Conservation (phyloP, 805 yeast genomes). For the Maudiozyma turicensis region DNA sequence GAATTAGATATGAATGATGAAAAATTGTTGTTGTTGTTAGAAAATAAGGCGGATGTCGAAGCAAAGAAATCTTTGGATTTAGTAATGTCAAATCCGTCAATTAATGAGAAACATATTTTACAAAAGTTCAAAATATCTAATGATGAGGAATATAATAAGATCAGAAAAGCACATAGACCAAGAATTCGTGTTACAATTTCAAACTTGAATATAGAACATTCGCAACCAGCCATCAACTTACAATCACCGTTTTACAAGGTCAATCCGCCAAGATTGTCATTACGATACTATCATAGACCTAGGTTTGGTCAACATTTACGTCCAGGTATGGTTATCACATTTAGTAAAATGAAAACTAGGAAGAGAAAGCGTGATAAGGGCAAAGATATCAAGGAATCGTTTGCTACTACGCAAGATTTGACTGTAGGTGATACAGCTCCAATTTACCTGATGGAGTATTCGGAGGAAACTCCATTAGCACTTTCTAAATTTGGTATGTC, state of each 20-base stretch:
- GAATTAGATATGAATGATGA: conserved; percentile 82
- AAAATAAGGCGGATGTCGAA: conserved; percentile 4
- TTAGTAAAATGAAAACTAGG: conserved; percentile 64
- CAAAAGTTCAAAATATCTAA: conserved; percentile 76
- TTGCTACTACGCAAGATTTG: conserved; percentile 61
- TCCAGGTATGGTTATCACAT: conserved; percentile 68
- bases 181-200: conserved; percentile 91
- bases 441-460: conserved; percentile 72
- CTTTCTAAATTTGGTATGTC: conserved; percentile 94
- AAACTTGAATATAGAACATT: conserved; percentile 81
- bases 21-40: conserved; percentile 49
- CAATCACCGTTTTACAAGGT: conserved; percentile 91
- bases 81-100: conserved; percentile 28
- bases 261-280: conserved; percentile 51
- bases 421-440: conserved; percentile 78
- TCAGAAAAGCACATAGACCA: conserved; percentile 79
- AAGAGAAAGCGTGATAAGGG: conserved; percentile 88
- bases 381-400: conserved; percentile 64
- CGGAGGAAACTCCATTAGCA: conserved; percentile 79
- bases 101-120: conserved; percentile 43
- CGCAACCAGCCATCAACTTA: conserved; percentile 74
- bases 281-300: conserved; percentile 75
- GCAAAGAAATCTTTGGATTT: background rate
- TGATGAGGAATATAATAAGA: conserved; percentile 73
- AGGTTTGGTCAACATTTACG: conserved; percentile 50